Base-by-base conservation (phyloP, 2,329 filamentous ascomycete species). In the Hymenoscyphus infarciens region DNA sequence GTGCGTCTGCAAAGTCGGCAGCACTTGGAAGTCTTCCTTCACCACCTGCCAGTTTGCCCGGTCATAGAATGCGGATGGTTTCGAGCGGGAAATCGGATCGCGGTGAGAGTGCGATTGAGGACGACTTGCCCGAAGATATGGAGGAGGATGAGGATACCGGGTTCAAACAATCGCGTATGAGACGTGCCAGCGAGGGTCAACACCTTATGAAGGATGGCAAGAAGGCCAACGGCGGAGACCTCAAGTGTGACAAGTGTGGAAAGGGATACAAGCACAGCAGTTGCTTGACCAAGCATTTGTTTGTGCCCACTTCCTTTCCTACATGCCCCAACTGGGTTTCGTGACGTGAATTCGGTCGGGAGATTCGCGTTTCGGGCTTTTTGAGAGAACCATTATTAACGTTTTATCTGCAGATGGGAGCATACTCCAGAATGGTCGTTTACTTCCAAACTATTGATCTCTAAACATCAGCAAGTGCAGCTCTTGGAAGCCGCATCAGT, bases 241-340 rank as follows among this genome's bases (percentile, higher is more conserved):
- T 99, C 75, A 92, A 90, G 78, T 99, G 95, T 82, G 92, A 97
- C 76, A 94, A 93, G 79, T 99, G 95, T 82, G 94, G 94, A 78
- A 99, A 99, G 85, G 92, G 92, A 80, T 99, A 99, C 87, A 99
- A 99, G 87, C 95, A 99, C 85, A 96, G 93, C 87, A 98, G 95
- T 83, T 99, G 95, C 87, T 87, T 99, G 83, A 96, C 91, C 77
- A 99, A 98, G 87, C 95, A 99, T 88, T 89, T 97, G 95, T 98
- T 88, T 86, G 95, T 97, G 83, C 81, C 83, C 87, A 83, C 81
- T 79, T 79, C 79, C 79, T 74, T 75, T 70, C 69, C 69, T 66
- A 55, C 65, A 62, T 68, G 63, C 61, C 66, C 65, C 64, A 64
- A 65, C 75, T 76, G 74, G 75, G 69, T 72, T 72, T 74, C 69